Evolutionary conservation across 768 basidiomycete species (phyloP).

Genomic region (Boletus rubropictus): DNA sequence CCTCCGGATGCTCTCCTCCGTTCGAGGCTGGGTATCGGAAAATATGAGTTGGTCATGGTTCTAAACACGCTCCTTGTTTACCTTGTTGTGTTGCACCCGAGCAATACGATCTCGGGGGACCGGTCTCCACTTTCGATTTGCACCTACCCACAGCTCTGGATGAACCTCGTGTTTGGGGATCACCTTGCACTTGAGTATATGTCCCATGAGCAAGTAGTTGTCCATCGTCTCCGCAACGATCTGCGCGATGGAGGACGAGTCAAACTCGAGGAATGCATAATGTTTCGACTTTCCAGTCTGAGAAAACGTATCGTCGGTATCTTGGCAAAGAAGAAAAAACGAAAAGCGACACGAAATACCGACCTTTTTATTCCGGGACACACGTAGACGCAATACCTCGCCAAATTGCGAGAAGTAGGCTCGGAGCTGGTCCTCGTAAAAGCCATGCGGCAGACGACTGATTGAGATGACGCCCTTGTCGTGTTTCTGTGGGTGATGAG

Average conservation of each 20-base stretch:
- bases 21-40: slow-evolving; percentile 51
- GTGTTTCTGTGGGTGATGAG: slow-evolving; percentile 35
- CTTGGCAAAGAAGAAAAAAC: neutral
- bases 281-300: slow-evolving; percentile 96
- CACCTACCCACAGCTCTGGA: slow-evolving; percentile 94
- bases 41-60: neutral
- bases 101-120: slow-evolving; percentile 72
- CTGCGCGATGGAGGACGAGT: slow-evolving; percentile 79
- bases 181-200: slow-evolving; percentile 85
- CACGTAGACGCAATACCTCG: slow-evolving; percentile 74
- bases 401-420: slow-evolving; percentile 96
- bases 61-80: slow-evolving; percentile 22
- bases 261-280: slow-evolving; percentile 95
- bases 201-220: slow-evolving; percentile 94
- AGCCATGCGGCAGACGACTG: slow-evolving; percentile 91
- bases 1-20: slow-evolving; percentile 58
- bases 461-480: slow-evolving; percentile 85
- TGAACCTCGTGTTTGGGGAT: slow-evolving; percentile 89
- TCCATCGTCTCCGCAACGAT: slow-evolving; percentile 99
- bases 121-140: slow-evolving; percentile 82
- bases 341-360: neutral
- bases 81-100: slow-evolving; percentile 78
- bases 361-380: slow-evolving; percentile 93
- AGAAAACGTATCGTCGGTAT: too few relatives aligned
- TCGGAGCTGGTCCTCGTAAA: slow-evolving; percentile 92